Percentiles rank a stretch among this genome's conserved stretches.
phyloP scores from a whole-genome alignment of 163 green algal genomes.

The Coccomyxa subellipsoidea region DNA sequence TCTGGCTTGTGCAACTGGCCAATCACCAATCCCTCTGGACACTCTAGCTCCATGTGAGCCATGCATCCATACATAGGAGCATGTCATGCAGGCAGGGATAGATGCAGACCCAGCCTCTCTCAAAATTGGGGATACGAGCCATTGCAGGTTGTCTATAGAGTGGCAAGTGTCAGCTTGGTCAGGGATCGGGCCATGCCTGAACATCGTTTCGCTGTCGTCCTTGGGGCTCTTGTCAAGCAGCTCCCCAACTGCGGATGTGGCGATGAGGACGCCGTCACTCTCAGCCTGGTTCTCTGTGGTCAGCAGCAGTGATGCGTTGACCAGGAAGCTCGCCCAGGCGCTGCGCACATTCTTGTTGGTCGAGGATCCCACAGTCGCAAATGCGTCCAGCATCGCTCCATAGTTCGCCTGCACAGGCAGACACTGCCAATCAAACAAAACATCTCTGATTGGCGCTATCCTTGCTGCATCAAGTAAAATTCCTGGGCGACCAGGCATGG shows the following conservation, averaged over 20 bases:
- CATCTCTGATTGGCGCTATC: too few species aligned
- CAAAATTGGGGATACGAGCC: too few species aligned
- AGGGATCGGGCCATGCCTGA: constrained; percentile 25
- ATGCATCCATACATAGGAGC: too few species aligned
- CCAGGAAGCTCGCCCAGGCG: constrained; percentile 55
- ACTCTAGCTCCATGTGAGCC: too few species aligned
- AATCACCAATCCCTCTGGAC: too few species aligned
- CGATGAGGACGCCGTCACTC: constrained; percentile 19
- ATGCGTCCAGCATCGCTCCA: constrained; percentile 39
- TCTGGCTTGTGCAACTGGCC: too few species aligned
- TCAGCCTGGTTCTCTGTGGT: neutral
- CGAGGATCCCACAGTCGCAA: constrained; percentile 20
- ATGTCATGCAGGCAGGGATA: too few species aligned
- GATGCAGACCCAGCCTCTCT: too few species aligned
- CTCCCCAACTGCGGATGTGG: constrained; percentile 33
- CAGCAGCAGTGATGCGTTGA: constrained; percentile 54
- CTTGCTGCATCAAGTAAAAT: too few species aligned
- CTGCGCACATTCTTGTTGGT: constrained; percentile 57
- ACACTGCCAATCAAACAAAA: neutral
- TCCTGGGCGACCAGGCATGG: too few species aligned
- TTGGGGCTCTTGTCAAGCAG: constrained; percentile 33
- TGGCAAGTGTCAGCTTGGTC: too few species aligned
- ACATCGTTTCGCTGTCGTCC: constrained; percentile 44
- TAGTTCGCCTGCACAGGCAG: neutral
- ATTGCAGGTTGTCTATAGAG: too few species aligned